phyloP scores from a whole-genome alignment of 148 eudicot genomes.

The Suaeda aralocaspica region DNA sequence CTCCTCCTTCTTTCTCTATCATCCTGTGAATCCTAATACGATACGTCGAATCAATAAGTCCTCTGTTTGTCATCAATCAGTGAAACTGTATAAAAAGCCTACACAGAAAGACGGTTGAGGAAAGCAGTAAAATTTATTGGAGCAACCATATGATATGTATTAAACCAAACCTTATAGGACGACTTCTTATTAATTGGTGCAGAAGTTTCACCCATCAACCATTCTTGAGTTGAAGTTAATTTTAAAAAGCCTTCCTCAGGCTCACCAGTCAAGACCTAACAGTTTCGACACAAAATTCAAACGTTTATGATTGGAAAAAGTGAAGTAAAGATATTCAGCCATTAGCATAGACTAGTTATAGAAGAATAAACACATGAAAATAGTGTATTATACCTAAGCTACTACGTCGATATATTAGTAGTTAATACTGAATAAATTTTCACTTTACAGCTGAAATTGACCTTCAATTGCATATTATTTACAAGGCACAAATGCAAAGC shows the following conservation, averaged over 20 bases:
- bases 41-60: conserved; percentile 21
- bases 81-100: conserved; percentile 13
- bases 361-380: not conserved
- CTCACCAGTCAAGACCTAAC: conserved; percentile 45
- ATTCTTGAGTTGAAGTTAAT: conserved; percentile 64
- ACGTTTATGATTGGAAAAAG: not conserved
- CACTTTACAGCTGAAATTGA: not conserved
- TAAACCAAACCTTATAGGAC: conserved; percentile 41
- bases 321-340: not conserved
- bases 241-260: conserved; percentile 81
- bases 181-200: conserved; percentile 74
- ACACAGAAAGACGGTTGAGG: conserved; percentile 7
- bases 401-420: not conserved
- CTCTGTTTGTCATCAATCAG: conserved; percentile 6
- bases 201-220: conserved; percentile 70
- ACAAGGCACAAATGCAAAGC: conserved; percentile 11
- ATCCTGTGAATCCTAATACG: conserved; percentile 62
- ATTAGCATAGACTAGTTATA: not conserved
- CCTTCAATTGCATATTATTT: not conserved
- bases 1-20: conserved; percentile 65
- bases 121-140: conserved; percentile 11
- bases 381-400: not conserved
- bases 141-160: conserved; percentile 15
- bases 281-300: conserved; percentile 6
- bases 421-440: not conserved